Percentiles rank a stretch among this genome's conserved stretches.
Conservation (phyloP, 441 rosid genomes). For the Biscutella auriculata region DNA sequence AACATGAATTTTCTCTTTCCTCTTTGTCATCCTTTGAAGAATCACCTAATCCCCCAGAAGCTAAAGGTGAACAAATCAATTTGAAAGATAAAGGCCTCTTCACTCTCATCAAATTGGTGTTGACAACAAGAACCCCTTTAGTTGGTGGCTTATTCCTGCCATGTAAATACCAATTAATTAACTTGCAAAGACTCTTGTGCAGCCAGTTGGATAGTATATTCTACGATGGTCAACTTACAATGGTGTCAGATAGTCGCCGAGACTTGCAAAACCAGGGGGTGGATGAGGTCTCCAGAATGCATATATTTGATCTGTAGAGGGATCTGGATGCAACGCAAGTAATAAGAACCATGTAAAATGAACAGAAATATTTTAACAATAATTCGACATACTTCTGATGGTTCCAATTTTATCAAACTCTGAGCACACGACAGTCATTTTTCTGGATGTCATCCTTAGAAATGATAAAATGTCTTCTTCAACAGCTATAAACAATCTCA, state of each 20-base stretch:
- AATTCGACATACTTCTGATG: slow-evolving; percentile 46
- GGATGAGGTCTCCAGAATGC: slow-evolving; percentile 92
- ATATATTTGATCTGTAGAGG: slow-evolving; percentile 46
- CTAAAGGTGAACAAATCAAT: slow-evolving; percentile 56
- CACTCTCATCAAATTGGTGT: slow-evolving; percentile 68
- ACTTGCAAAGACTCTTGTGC: neutral
- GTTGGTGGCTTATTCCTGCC: slow-evolving; percentile 96
- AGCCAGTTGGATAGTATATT: neutral
- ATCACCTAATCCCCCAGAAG: slow-evolving; percentile 33
- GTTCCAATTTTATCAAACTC: slow-evolving; percentile 90
- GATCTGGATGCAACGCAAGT: slow-evolving; percentile 39
- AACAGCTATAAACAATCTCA: slow-evolving; percentile 83
- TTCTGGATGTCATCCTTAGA: slow-evolving; percentile 78
- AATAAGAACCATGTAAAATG: slow-evolving; percentile 18
- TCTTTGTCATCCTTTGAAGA: slow-evolving; percentile 11
- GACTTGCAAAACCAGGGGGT: slow-evolving; percentile 92
- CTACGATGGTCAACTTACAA: slow-evolving; percentile 37
- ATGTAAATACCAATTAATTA: slow-evolving; percentile 20
- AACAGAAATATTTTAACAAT: neutral
- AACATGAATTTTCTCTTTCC: slow-evolving; percentile 34
- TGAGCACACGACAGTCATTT: slow-evolving; percentile 72
- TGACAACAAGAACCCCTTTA: slow-evolving; percentile 82
- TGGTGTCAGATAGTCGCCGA: slow-evolving; percentile 92
- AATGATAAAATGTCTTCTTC: slow-evolving; percentile 89
- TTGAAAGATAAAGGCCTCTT: slow-evolving; percentile 75